phyloP scores from a whole-genome alignment of 495 filamentous ascomycete genomes.

The Trichoderma parareesei region DNA sequence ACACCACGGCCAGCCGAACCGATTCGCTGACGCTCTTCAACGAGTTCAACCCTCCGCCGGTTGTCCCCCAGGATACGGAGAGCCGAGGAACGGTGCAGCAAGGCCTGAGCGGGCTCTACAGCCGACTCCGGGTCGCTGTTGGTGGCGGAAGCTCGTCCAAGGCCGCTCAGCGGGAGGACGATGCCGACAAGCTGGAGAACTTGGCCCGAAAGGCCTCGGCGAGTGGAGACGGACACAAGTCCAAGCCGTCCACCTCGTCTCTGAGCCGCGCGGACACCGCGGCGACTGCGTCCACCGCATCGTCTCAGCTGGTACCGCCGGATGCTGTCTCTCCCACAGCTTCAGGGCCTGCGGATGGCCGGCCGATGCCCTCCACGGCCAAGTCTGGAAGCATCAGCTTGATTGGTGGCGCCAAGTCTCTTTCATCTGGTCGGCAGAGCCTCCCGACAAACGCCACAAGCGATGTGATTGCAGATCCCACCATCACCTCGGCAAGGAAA shows the following conservation, averaged over 20 bases:
- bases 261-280: conserved; percentile 28
- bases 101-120: conserved; percentile 80
- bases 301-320: conserved; percentile 20
- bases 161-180: conserved; percentile 28
- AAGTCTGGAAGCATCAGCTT: conserved; percentile 48
- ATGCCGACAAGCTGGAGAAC: conserved; percentile 27
- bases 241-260: conserved; percentile 29
- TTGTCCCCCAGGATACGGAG: conserved; percentile 45
- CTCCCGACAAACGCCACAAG: conserved; percentile 32
- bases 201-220: conserved; percentile 28
- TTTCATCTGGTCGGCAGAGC: conserved; percentile 36
- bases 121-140: conserved; percentile 68
- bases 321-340: conserved; percentile 27
- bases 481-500: neutral
- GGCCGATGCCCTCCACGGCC: conserved; percentile 36
- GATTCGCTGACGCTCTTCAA: conserved; percentile 80
- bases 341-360: conserved; percentile 24
- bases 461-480: conserved; percentile 1
- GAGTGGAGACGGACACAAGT: conserved; percentile 20
- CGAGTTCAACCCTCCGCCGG: conserved; percentile 63
- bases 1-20: conserved; percentile 71
- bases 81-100: conserved; percentile 64
- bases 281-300: conserved; percentile 24
- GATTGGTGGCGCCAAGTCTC: conserved; percentile 47
- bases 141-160: conserved; percentile 57